Evolutionary conservation across 306 rosid genomes (phyloP), one percentile per base, ranked within the genome.

Genomic region (Prunus mongolica): DNA sequence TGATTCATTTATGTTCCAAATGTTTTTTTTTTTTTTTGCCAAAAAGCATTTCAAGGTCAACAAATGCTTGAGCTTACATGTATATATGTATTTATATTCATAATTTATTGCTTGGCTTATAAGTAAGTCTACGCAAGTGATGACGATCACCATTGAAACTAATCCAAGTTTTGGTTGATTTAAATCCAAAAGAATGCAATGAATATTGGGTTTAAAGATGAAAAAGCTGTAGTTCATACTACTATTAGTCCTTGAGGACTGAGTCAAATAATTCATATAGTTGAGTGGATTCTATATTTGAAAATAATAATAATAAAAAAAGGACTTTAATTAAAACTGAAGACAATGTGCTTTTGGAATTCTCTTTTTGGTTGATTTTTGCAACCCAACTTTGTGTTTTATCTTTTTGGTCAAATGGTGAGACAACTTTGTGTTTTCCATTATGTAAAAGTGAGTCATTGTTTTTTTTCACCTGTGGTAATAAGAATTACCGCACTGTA

Each of bases 341-440:
- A 66, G 24, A 52, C 24, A 38, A 6, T 62, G n/a, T 44, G 27
- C 61, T 41, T 22, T 74, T 27, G 46, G 30, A 28, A 15, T 22
- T 72, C 41, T 55, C 30, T 47, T 8, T 46, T 44, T 25, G 4
- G 56, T 16, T 51, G 24, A 4, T 70, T 68, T 46, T 68, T 3
- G 30, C 5, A 47, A 49, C 38, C 56, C 10, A 34, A 71, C 51
- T 46, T 71, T 56, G 12, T 56, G 20, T 54, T 71, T 60, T 2
- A 25, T 51, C 58, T 60, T 74, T 32, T 13, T 74, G 79, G 79
- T 80, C 83, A 61, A 74, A 68, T 41, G 16, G 79, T n/a, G 49
- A 79, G 56, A 61, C 22, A 60, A 68, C 65, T 30, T 46, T 18
- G 20, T 24, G 16, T 30, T 30, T 7, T 47, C 70, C 60, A 11